Evolutionary conservation across 371 early-diverging fungal species (phyloP), one percentile per base, ranked within the genome.

Genomic region (Parasitella parasitica): DNA sequence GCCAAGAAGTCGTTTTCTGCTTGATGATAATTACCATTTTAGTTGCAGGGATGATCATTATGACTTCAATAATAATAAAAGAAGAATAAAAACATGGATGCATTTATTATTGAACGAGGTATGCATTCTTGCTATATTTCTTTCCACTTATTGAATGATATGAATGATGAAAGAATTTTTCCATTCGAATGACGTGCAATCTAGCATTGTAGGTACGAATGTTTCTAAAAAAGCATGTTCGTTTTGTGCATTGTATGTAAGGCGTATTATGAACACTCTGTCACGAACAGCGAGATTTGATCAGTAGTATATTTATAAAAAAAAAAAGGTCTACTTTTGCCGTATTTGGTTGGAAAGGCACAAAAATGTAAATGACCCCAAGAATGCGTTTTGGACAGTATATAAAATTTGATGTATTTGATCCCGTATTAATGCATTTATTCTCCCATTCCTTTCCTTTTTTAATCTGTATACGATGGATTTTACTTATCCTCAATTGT

Each of bases 91-190:
- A 46, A 46, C 35, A 71, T 71, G 71, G 75, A 63, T 73, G 76
- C 67, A 76, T 73, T 76, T 76, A 53, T 62, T 70, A 76, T 71
- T 70, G 73, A 70, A 76, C 76, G 76, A 76, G 73, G 58, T 59
- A 76, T 75, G 70, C 71, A 76, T 70, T 69, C 57, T 62, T 66
- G 26, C 20, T 53, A 28, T 20, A 38, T 54, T 37, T 16, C 34
- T 35, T 52, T 28, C n/a, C 4, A 24, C 35, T 11, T n/a, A n/a
- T n/a, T 13, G 8, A 50, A 20, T 12, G 46, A 32, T 30, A 12
- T 27, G 28, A 13, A 24, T 26, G 3, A 49, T 26, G 22, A 9
- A 3, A 24, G 12, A 12, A 16, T 38, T 18, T 16, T 36, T 28
- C 12, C n/a, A n/a, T n/a, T n/a, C n/a, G n/a, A n/a, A n/a, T n/a